Conservation (phyloP, 345 rosid genomes). For the Heritiera fomes region DNA sequence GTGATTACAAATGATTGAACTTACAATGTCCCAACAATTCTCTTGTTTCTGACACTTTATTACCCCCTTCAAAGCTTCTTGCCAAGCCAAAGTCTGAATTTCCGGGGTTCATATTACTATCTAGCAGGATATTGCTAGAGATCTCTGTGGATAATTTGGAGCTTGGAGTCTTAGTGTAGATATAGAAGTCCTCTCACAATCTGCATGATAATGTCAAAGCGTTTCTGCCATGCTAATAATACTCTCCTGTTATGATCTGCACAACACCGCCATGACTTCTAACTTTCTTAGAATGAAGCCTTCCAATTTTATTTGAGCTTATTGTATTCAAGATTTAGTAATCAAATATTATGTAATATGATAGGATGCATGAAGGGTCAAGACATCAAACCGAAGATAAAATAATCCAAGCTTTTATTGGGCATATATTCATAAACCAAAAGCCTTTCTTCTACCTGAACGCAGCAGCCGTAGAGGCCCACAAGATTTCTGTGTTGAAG, state of each 20-base stretch:
- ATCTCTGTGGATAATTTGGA: not conserved
- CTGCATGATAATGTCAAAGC: not conserved
- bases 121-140: not conserved
- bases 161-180: not conserved
- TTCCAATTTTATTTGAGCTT: no score
- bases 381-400: not conserved
- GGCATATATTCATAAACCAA: conserved; percentile 37
- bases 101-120: not conserved
- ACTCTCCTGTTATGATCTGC: not conserved
- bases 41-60: not conserved
- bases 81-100: not conserved
- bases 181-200: not conserved
- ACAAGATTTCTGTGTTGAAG: conserved; percentile 4
- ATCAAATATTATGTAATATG: no score
- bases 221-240: not conserved
- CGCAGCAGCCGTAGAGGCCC: not conserved
- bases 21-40: not conserved
- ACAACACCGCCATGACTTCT: not conserved
- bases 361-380: not conserved
- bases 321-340: no score
- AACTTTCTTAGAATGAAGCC: no score
- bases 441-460: not conserved
- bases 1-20: not conserved
- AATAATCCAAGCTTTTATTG: conserved; percentile 32
- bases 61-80: not conserved